Base-by-base conservation (phyloP, 2,329 filamentous ascomycete genomes). In the Claviceps sp. region DNA sequence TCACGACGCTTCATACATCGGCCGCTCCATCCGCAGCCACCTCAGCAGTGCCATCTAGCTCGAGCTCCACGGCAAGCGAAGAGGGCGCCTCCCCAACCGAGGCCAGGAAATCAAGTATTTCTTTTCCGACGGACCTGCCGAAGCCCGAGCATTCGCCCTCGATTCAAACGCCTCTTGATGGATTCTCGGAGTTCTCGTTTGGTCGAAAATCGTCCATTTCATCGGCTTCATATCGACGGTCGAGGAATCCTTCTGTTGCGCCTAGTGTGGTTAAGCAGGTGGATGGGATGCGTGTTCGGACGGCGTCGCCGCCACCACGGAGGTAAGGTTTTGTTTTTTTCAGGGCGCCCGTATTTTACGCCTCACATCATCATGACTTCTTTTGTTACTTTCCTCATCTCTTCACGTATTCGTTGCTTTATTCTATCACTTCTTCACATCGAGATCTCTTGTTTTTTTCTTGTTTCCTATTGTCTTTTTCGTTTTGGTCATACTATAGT, bases 71-170 rank as follows among this genome's bases (percentile, higher is more conserved):
- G 50, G 58, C 61, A 26, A 45, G 61, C 57, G 40, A 60, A 55
- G 37, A 49, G 55, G 37, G 46, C 7, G 17, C 7, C 11, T 53
- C 37, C 16, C 36, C 49, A 62, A 65, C 49, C 66, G 68, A 53
- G 64, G 60, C 57, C 34, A 62, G 52, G 45, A 62, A 63, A 45
- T 65, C 64, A n/a, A 66, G 60, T 47, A 60, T 67, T 46, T 66
- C 64, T 2, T 65, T 67, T 43, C 60, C 66, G 9, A 58, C 61
- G 20, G 67, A 69, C 51, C 64, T 66, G 53, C 56, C 59, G 29
- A 61, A 56, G 53, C 55, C 55, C 26, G 57, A 63, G 16, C 53
- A 54, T 37, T 50, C 56, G 5, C 37, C 54, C n/a, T 43, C 17
- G 29, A 54, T 49, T 38, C 53, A 37, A 11, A 50, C 29, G 34